phyloP scores from a whole-genome alignment of 192 early-diverging fungal species.

The Coemansia sp. region DNA sequence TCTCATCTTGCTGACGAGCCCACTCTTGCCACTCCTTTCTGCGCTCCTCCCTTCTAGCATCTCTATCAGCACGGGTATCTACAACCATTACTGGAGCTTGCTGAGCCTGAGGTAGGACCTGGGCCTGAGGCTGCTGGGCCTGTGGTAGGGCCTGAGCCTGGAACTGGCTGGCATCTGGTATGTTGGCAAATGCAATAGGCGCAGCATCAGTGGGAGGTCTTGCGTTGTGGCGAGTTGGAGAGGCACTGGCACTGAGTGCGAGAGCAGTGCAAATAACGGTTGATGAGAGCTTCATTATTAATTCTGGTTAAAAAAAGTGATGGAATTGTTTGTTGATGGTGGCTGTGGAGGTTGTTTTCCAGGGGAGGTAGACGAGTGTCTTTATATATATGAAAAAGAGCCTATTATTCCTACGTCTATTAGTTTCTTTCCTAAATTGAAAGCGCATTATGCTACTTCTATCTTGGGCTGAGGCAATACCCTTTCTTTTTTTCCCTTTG shows the following conservation, averaged over 20 bases:
- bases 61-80: slow-evolving; percentile 5
- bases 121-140: not conserved
- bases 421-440: no score
- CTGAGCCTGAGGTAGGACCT: not conserved
- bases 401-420: no score
- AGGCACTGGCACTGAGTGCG: slow-evolving; percentile 21
- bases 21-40: slow-evolving; percentile 52
- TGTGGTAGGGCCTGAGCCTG: not conserved
- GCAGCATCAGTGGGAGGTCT: slow-evolving; percentile 13
- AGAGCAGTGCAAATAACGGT: slow-evolving; percentile 15
- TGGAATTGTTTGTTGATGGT: not conserved
- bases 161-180: not conserved
- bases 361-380: not conserved
- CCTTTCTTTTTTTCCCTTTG: no score
- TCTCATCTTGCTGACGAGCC: slow-evolving; percentile 37
- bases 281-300: slow-evolving; percentile 32
- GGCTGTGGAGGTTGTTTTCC: not conserved
- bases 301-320: not conserved
- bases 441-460: no score
- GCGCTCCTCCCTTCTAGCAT: slow-evolving; percentile 43
- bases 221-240: slow-evolving; percentile 22
- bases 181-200: slow-evolving; percentile 23
- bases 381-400: not conserved
- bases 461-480: not conserved
- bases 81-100: not conserved